A percentile compares a stretch with the other conserved stretches of the same genome.
Conservation (phyloP, 2,329 filamentous ascomycete species). For the Tolypocladium tundrense region DNA sequence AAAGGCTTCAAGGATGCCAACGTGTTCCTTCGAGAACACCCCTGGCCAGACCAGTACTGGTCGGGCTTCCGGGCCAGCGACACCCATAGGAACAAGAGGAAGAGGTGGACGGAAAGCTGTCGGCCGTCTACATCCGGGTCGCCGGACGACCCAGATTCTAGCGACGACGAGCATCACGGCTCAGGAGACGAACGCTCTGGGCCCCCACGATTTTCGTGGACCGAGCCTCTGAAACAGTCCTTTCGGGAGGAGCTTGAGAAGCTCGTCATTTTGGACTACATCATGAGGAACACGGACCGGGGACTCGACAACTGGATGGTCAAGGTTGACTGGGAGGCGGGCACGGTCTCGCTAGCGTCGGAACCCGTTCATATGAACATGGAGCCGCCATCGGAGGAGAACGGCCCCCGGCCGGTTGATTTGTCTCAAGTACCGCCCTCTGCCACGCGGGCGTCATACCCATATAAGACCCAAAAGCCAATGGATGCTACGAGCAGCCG, state of each 20-base stretch:
- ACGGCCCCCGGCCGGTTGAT: constrained; percentile 53
- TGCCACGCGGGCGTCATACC: constrained; percentile 39
- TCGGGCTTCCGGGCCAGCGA: constrained; percentile 60
- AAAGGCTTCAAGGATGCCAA: constrained; percentile 97
- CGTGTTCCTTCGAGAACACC: constrained; percentile 85
- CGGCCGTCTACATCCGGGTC: constrained; percentile 45
- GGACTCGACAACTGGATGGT: constrained; percentile 99
- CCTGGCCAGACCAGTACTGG: constrained; percentile 87
- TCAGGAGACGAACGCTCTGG: constrained; percentile 38
- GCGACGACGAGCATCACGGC: constrained; percentile 43
- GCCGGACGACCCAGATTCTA: constrained; percentile 54
- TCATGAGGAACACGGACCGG: constrained; percentile 97
- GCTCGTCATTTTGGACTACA: constrained; percentile 93
- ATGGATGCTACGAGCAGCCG: constrained; percentile 64
- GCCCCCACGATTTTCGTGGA: constrained; percentile 67
- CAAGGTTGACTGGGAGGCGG: constrained; percentile 76
- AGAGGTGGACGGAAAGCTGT: constrained; percentile 73
- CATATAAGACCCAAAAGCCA: constrained; percentile 69
- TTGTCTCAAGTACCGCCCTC: constrained; percentile 29
- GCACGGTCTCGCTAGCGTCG: constrained; percentile 75
- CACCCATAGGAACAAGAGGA: constrained; percentile 56
- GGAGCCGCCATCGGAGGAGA: constrained; percentile 33
- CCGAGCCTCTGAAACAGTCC: constrained; percentile 74
- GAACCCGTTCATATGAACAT: constrained; percentile 63
- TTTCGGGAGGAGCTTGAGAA: constrained; percentile 96